These are phyloP conservation scores for Suillus alpinus DNA, from an alignment of 768 basidiomycete genomes.

Conservation along the genomic window DNA sequence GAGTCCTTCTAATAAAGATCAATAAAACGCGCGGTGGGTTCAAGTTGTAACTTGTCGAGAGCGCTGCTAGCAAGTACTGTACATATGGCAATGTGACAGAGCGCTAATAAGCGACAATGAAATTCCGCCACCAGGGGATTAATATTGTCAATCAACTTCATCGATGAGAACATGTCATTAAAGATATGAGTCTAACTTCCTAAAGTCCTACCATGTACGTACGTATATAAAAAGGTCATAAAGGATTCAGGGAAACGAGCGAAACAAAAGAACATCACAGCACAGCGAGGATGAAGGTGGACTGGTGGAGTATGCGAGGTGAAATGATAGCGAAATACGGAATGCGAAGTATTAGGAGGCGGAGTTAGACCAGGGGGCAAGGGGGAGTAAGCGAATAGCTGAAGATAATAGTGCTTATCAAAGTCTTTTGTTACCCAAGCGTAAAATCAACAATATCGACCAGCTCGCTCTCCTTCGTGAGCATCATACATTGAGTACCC, in stretches of 20 bases:
- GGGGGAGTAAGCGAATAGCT: background rate
- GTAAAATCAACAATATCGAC: conserved; percentile 3
- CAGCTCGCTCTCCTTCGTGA: conserved; percentile 1
- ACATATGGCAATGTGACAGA: too few relatives aligned
- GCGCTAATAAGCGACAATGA: too few relatives aligned
- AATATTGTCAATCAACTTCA: background rate
- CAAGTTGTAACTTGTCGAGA: too few relatives aligned
- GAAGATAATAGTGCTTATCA: conserved; percentile 4
- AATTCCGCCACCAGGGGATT: background rate
- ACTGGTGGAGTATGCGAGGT: background rate
- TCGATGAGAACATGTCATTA: conserved; percentile 2
- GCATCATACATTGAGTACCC: conserved; percentile 3
- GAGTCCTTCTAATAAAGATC: too few relatives aligned
- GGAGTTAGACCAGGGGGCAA: background rate
- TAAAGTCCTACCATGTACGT: conserved; percentile 5
- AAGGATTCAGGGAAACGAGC: background rate
- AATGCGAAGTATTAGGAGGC: background rate
- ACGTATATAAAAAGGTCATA: conserved; percentile 11
- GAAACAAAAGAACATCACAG: conserved; percentile 4
- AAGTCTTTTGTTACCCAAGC: conserved; percentile 1
- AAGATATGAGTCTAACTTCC: conserved; percentile 7
- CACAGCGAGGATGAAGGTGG: background rate
- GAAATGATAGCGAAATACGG: conserved; percentile 4
- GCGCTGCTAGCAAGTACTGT: too few relatives aligned
- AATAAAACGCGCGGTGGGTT: too few relatives aligned